Evolutionary conservation across 192 early-diverging fungal species (phyloP), one percentile per base, ranked within the genome.

Genomic region (Entomortierella parvispora): DNA sequence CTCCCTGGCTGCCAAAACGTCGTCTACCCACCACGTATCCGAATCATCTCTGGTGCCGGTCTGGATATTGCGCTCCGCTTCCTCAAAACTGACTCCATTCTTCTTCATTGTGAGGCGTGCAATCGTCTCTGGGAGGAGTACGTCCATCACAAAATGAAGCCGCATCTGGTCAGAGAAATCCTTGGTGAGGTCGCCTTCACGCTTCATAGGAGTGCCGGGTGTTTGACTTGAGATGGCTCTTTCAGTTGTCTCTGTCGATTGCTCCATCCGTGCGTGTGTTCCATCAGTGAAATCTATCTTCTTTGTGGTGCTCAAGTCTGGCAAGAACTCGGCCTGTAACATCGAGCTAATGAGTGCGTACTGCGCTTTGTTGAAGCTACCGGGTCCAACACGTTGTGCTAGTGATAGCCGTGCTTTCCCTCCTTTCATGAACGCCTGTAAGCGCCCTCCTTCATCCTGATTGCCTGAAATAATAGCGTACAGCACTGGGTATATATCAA

Each of bases 21-120:
- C 74, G 4, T 77, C 74, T 8, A 77, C 65, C 74, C 74, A 77
- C 40, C 55, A 68, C 10, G 62, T 63, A 37, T 62, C 74, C 10
- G n/a, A 31, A 3, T 64, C 47, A 7, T 64, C 55, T n/a, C 62
- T 58, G 5, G 18, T 37, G 12, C 47, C 42, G 14, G 60, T 34
- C 20, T 62, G n/a, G 8, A 77, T 42, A 17, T 34, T 28, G 37
- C 45, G 44, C 2, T 77, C 74, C 0, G 74, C 74, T 14, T 77
- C 74, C 26, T 4, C 17, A 45, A 68, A 68, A 12, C 33, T 42
- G 14, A 68, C 23, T 2, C 32, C 37, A 10, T 64, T n/a, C 23
- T 37, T 53, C 40, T 47, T 49, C 74, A 77, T 77, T 1, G 74
- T 77, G 5, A 77, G 48, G 8, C 65, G 29, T 3, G 66, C 68